Conservation (phyloP, 2,329 filamentous ascomycete genomes). For the Lasiodiplodia theobromae region DNA sequence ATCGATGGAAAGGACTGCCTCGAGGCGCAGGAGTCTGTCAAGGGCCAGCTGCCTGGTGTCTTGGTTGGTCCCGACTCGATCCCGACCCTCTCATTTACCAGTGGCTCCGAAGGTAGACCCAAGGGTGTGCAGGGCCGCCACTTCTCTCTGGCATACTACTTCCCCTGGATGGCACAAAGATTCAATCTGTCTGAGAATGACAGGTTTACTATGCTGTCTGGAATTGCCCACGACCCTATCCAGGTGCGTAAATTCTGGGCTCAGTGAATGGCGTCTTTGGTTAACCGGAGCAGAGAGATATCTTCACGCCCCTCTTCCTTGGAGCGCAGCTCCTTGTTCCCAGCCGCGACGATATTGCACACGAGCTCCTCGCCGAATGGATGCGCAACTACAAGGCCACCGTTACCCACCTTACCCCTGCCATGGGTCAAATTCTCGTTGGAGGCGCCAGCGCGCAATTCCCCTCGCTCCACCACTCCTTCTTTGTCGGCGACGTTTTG, state of each 20-base stretch:
- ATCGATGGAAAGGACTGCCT: constrained; percentile 73
- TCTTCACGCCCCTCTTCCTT: constrained; percentile 89
- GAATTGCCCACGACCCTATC: constrained; percentile 76
- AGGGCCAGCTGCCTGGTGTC: constrained; percentile 69
- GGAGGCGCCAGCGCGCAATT: constrained; percentile 82
- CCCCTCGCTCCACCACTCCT: constrained; percentile 76
- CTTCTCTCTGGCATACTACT: constrained; percentile 85
- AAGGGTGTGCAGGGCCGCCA: constrained; percentile 90
- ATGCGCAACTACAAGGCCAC: constrained; percentile 77
- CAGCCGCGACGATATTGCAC: constrained; percentile 80
- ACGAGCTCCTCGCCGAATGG: constrained; percentile 89
- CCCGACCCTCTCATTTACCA: constrained; percentile 70
- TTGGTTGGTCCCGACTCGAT: constrained; percentile 85
- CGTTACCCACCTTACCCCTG: constrained; percentile 89
- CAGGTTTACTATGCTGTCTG: constrained; percentile 82
- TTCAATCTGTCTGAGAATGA: constrained; percentile 77
- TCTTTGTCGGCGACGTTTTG: constrained; percentile 92
- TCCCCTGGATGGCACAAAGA: constrained; percentile 88
- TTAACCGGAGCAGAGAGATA: constrained; percentile 61
- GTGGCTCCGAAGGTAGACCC: constrained; percentile 77
- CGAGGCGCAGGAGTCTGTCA: constrained; percentile 58
- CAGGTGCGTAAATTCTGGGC: constrained; percentile 41
- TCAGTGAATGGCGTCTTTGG: not conserved
- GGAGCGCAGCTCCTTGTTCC: constrained; percentile 82
- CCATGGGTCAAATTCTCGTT: constrained; percentile 95